A percentile compares a stretch with the other conserved stretches of the same genome.
These are phyloP conservation scores for Exophiala sideris DNA, from an alignment of 2,329 filamentous ascomycete species.

Conservation along the genomic window DNA sequence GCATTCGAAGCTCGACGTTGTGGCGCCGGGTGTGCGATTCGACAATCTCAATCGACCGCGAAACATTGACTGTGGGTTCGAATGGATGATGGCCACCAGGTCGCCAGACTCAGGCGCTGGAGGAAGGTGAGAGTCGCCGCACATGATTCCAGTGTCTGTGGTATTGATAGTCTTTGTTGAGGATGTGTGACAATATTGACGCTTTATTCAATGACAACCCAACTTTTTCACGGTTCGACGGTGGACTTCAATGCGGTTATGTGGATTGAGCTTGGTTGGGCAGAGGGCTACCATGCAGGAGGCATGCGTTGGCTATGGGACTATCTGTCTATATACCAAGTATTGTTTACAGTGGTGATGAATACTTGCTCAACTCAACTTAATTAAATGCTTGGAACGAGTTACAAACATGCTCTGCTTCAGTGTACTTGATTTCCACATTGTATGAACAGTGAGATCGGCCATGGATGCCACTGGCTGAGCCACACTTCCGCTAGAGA, in stretches of 20 bases:
- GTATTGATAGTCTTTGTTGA: neutral
- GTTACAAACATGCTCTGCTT: too few relatives aligned
- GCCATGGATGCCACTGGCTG: neutral
- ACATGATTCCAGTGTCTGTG: slow-evolving; percentile 8
- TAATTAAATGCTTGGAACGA: too few relatives aligned
- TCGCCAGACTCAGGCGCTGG: slow-evolving; percentile 26
- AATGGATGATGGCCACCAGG: slow-evolving; percentile 28
- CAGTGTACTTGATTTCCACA: too few relatives aligned
- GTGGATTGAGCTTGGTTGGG: neutral
- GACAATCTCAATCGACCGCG: slow-evolving; percentile 18
- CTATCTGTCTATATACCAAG: neutral
- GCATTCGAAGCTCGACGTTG: slow-evolving; percentile 17
- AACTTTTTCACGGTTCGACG: neutral
- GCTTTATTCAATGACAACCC: too few relatives aligned
- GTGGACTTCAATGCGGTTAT: neutral
- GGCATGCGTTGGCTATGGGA: neutral
- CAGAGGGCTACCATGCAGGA: too few relatives aligned
- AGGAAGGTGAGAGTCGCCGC: slow-evolving; percentile 23
- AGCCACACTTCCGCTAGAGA: neutral
- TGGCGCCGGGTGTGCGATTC: slow-evolving; percentile 14
- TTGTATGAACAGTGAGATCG: too few relatives aligned
- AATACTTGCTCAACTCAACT: neutral
- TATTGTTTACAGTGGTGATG: neutral
- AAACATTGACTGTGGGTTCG: slow-evolving; percentile 19
- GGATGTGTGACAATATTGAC: neutral